Percentiles rank a stretch among this genome's conserved stretches.
Evolutionary conservation across 1,284 basidiomycete genomes (phyloP).

Genomic region (Ustilago cynodontis): DNA sequence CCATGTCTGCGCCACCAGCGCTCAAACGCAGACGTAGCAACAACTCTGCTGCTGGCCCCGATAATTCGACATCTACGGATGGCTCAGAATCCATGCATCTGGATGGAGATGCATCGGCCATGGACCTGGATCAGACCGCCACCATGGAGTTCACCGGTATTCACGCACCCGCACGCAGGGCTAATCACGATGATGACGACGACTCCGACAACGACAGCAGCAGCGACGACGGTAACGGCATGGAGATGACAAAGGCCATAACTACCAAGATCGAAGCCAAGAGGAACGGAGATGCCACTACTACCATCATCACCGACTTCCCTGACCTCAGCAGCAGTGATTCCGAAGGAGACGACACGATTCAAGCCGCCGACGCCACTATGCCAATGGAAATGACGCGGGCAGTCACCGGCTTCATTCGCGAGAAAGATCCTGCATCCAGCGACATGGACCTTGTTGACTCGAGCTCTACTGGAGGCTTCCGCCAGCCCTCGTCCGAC

Average conservation of each 20-base stretch:
- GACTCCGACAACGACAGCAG: slow-evolving; percentile 29
- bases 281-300: slow-evolving; percentile 39
- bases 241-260: slow-evolving; percentile 54
- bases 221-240: slow-evolving; percentile 34
- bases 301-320: slow-evolving; percentile 42
- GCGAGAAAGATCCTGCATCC: slow-evolving; percentile 40
- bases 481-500: slow-evolving; percentile 26
- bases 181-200: neutral
- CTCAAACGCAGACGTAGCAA: slow-evolving; percentile 46
- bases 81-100: neutral
- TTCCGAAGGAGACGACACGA: slow-evolving; percentile 41
- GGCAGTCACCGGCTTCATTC: slow-evolving; percentile 46
- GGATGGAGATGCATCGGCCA: slow-evolving; percentile 17
- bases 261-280: slow-evolving; percentile 51
- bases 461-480: slow-evolving; percentile 27
- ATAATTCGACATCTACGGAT: slow-evolving; percentile 30
- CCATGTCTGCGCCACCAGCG: slow-evolving; percentile 26
- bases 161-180: slow-evolving; percentile 16
- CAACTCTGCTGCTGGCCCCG: slow-evolving; percentile 20
- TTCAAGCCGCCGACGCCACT: slow-evolving; percentile 33
- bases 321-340: slow-evolving; percentile 33
- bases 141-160: slow-evolving; percentile 55
- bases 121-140: slow-evolving; percentile 38
- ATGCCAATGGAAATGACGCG: slow-evolving; percentile 54
- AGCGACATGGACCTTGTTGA: slow-evolving; percentile 52